Base-by-base conservation (phyloP, 2,329 filamentous ascomycete species). In the Myotisia sp. region DNA sequence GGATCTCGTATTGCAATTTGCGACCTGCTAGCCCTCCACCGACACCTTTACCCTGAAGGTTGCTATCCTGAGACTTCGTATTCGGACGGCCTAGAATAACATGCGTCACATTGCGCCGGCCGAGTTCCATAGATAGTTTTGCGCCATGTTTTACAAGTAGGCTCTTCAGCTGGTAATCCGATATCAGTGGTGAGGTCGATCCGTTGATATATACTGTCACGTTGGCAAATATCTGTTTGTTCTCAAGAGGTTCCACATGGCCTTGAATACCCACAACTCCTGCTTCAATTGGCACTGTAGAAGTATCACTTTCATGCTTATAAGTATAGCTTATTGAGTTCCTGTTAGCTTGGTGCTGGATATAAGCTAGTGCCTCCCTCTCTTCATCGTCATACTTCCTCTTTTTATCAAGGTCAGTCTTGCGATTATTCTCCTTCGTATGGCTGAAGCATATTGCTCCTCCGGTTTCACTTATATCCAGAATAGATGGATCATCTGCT, bases 201-300 rank as follows among this genome's bases (percentile, higher is more conserved):
- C 85, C 85, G 56, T 93, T 93, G 56, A 94, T 70, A 59, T 87
- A 90, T 47, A 93, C 70, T 33, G 72, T 76, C 14, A 85, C 67
- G 10, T 75, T 72, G 28, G 70, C 59, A 52, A 94, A 86, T 34
- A 92, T 69, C n/a, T 36, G 29, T 20, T 40, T 40, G 10, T 36
- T 19, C 20, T 26, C 22, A 12, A n/a, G n/a, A n/a, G n/a, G n/a
- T n/a, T n/a, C n/a, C n/a, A n/a, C n/a, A n/a, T n/a, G n/a, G n/a
- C n/a, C n/a, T n/a, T n/a, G n/a, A n/a, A n/a, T n/a, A n/a, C n/a
- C n/a, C n/a, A n/a, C n/a, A n/a, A n/a, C n/a, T n/a, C n/a, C n/a
- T n/a, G n/a, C n/a, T n/a, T n/a, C n/a, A n/a, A n/a, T n/a, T n/a
- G n/a, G n/a, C n/a, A n/a, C n/a, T n/a, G n/a, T n/a, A n/a, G n/a